Conservation (phyloP, 805 yeast species). For the Schwanniomyces pseudopolymorphus region DNA sequence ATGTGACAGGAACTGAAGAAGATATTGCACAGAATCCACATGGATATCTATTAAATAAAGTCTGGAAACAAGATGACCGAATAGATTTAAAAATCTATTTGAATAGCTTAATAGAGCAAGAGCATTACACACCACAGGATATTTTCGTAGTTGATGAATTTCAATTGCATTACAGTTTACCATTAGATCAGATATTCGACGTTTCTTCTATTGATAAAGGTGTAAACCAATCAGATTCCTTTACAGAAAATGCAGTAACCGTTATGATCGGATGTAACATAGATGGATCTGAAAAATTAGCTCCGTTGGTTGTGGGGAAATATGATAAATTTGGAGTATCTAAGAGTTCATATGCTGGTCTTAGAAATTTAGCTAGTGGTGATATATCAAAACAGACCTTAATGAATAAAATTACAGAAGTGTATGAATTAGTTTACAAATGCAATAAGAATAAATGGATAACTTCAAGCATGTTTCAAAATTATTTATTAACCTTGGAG, state of each 20-base stretch:
- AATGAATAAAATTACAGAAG: conserved; percentile 47
- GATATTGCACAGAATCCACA: conserved; percentile 37
- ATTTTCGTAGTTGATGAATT: conserved; percentile 63
- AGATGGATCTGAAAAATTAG: conserved; percentile 61
- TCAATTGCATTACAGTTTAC: conserved; percentile 56
- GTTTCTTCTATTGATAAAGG: conserved; percentile 45
- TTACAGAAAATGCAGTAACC: conserved; percentile 46
- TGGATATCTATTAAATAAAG: conserved; percentile 39
- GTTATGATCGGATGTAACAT: conserved; percentile 63
- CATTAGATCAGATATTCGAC: conserved; percentile 57
- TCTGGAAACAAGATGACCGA: conserved; percentile 64
- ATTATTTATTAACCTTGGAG: conserved; percentile 59
- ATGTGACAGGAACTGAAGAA: conserved; percentile 45
- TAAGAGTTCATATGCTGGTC: conserved; percentile 20
- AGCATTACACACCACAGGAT: conserved; percentile 48
- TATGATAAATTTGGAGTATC: conserved; percentile 46
- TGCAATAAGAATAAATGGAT: conserved; percentile 63
- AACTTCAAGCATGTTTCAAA: conserved; percentile 61
- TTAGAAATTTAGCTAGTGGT: conserved; percentile 13
- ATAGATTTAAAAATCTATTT: conserved; percentile 45
- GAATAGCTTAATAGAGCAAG: conserved; percentile 22
- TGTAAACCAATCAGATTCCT: conserved; percentile 32
- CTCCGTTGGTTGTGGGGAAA: conserved; percentile 61
- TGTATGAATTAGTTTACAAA: conserved; percentile 54
- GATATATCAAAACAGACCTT: conserved; percentile 13